A percentile compares a stretch with the other conserved stretches of the same genome.
Evolutionary conservation across 352 stramenopile genomes (phyloP).

Genomic region (Aphanomyces stellatus): DNA sequence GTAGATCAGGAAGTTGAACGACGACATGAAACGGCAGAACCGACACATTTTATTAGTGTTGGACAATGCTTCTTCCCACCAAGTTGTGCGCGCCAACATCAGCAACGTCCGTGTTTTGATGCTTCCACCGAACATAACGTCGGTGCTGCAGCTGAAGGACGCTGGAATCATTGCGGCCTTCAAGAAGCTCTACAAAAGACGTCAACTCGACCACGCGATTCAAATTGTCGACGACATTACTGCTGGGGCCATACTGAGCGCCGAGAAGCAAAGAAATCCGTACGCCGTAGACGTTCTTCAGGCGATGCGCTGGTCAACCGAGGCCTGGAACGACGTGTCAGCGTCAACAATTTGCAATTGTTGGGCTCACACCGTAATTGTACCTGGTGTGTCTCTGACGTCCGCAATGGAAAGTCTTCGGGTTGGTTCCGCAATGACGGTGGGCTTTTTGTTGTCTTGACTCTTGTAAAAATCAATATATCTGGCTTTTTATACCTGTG

Average conservation of each 20-base stretch:
- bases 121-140: background rate
- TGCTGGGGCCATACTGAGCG: background rate
- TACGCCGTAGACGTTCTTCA: background rate
- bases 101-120: background rate
- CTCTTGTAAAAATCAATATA: background rate
- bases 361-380: background rate
- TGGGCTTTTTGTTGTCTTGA: background rate
- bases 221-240: background rate
- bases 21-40: background rate
- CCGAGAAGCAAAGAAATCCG: background rate
- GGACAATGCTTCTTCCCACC: background rate
- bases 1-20: background rate
- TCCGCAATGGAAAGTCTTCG: background rate
- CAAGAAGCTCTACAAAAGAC: background rate
- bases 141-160: background rate
- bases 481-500: background rate
- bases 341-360: conserved; percentile 3
- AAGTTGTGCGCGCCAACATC: background rate
- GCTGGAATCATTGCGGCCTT: background rate
- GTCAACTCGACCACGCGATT: background rate
- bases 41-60: background rate
- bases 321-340: background rate
- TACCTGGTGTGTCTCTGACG: background rate
- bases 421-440: background rate
- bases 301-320: background rate